Base-by-base conservation (phyloP, 805 yeast genomes). In the Candida saitoana region DNA sequence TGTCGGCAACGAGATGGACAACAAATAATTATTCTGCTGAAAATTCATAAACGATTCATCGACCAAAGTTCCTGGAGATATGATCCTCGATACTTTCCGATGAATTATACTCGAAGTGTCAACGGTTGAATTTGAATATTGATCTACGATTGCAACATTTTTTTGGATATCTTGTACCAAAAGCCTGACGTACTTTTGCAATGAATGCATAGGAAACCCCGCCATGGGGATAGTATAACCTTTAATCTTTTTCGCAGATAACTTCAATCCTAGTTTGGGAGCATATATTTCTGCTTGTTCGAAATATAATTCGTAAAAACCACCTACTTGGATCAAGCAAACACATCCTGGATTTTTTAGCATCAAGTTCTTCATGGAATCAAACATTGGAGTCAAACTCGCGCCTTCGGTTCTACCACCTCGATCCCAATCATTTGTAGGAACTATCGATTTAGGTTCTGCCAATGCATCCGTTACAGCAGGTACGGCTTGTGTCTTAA, bases 21-120 rank as follows among this genome's bases (percentile, higher is more conserved):
- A 67, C 27, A 91, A 63, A 55, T 72, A 88, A 54, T 89, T 87
- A 50, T 85, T 85, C 37, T 77, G 74, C 45, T 77, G 78, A 43
- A 78, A 79, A 56, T 88, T 85, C 54, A 91, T 66, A 47, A 91
- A 82, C 0, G 84, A 80, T 52, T 91, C 97, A 54, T 87, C 96
- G 8, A 91, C 76, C 25, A 91, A 73, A 0, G 98, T 91, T 0
- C 99, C 99, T 0, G 97, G 96, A 0, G 97, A 84, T 2, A 93
- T 79, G 5, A 91, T 78, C 33, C 97, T 68, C 5, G 87, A 74
- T 0, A 93, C 79, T 25, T 86, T 82, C 36, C 99, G 69, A 33
- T 75, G 77, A 16, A 84, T 74, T 5, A 66, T 54, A 43, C 55
- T 54, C n/a, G 60, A 62, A 3, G 55, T 49, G 7, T 52, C 41